A percentile compares a stretch with the other conserved stretches of the same genome.
phyloP scores from a whole-genome alignment of 1,284 basidiomycete genomes.

The Ustilago vetiveriae region DNA sequence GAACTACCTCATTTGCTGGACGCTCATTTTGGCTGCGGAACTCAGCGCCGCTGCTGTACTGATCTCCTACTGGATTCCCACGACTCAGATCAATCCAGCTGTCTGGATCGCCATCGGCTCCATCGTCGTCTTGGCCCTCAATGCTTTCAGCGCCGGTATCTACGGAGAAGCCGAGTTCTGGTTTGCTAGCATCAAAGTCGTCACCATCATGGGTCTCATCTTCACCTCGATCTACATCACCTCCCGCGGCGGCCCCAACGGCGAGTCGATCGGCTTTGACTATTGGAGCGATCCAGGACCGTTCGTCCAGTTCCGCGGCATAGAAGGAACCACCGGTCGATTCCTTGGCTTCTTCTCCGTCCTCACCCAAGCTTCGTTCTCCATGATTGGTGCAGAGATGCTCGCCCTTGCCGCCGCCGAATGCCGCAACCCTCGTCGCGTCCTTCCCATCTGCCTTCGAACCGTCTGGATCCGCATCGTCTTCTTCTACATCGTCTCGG shows the following conservation, averaged over 20 bases:
- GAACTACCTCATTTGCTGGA: slow-evolving; percentile 72
- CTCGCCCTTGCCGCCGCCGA: slow-evolving; percentile 84
- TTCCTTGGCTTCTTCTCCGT: slow-evolving; percentile 67
- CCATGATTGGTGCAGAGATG: slow-evolving; percentile 81
- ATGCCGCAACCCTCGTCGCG: slow-evolving; percentile 68
- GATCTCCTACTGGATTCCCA: slow-evolving; percentile 75
- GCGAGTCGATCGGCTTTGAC: slow-evolving; percentile 39
- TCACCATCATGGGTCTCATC: slow-evolving; percentile 59
- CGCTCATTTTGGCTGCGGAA: slow-evolving; percentile 77
- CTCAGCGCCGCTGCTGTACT: slow-evolving; percentile 79
- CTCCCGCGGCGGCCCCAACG: slow-evolving; percentile 27
- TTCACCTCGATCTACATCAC: slow-evolving; percentile 50
- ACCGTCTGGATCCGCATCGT: slow-evolving; percentile 61
- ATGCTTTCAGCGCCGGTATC: slow-evolving; percentile 73
- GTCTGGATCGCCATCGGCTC: slow-evolving; percentile 80
- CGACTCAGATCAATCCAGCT: slow-evolving; percentile 72
- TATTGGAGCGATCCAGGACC: slow-evolving; percentile 68
- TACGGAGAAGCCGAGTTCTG: slow-evolving; percentile 69
- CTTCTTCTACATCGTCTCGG: slow-evolving; percentile 69
- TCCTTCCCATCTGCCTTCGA: slow-evolving; percentile 56
- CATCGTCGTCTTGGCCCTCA: slow-evolving; percentile 77
- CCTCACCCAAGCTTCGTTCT: slow-evolving; percentile 76
- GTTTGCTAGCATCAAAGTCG: slow-evolving; percentile 63
- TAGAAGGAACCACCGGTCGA: slow-evolving; percentile 70
- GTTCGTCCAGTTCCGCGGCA: slow-evolving; percentile 57